These are phyloP conservation scores for Ceratobasidium sp. DNA, from an alignment of 1,284 basidiomycete species.

Conservation along the genomic window DNA sequence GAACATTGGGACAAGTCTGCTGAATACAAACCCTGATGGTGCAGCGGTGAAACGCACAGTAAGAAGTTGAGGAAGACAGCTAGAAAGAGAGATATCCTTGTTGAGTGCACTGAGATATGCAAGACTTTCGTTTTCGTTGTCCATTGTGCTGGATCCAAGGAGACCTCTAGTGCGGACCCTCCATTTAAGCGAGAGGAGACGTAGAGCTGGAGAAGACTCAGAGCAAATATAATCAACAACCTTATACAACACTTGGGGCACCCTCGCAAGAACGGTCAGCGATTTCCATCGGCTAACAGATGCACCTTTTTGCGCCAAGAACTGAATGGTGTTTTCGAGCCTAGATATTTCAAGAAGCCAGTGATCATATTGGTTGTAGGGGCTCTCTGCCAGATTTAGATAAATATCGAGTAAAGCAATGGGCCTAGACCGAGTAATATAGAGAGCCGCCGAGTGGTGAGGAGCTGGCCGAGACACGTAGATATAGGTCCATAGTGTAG, in stretches of 20 bases:
- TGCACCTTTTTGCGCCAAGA: slow-evolving; percentile 5
- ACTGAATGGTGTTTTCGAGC: not conserved
- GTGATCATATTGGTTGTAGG: not conserved
- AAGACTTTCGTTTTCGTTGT: not conserved
- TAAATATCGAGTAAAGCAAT: slow-evolving; percentile 2
- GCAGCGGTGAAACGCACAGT: not conserved
- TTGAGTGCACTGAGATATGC: not conserved
- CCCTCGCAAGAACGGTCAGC: not conserved
- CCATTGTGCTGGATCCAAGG: not conserved
- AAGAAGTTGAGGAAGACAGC: slow-evolving; percentile 4
- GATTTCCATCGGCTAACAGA: slow-evolving; percentile 18
- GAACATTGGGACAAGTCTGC: slow-evolving; percentile 12
- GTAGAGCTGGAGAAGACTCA: slow-evolving; percentile 5
- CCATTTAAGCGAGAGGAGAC: slow-evolving; percentile 32
- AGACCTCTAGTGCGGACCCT: too few species aligned
- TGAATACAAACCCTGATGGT: slow-evolving; percentile 3
- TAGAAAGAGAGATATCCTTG: not conserved
- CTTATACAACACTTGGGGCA: not conserved
- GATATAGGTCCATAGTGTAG: slow-evolving; percentile 37
- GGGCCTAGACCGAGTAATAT: slow-evolving; percentile 10
- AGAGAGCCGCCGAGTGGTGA: not conserved
- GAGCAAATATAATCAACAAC: slow-evolving; percentile 7
- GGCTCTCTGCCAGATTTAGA: not conserved
- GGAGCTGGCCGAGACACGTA: slow-evolving; percentile 4
- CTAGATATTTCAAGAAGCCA: not conserved